phyloP scores from a whole-genome alignment of 2,329 filamentous ascomycete genomes.

The Penicillium sp. region DNA sequence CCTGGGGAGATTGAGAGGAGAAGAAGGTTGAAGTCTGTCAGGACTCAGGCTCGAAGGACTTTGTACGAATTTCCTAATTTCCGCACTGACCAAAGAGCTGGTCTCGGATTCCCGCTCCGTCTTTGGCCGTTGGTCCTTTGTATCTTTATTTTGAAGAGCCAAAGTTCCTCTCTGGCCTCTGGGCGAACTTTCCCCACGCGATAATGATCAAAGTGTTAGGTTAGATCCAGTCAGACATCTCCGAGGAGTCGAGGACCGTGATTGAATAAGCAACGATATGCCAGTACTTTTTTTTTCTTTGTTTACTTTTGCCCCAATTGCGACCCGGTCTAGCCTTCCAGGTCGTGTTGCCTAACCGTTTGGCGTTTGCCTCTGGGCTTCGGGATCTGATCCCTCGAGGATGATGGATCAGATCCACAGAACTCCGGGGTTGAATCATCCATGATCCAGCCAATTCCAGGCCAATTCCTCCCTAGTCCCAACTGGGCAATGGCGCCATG shows the following conservation, averaged over 20 bases:
- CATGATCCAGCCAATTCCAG: neutral
- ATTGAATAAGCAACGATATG: too few relatives aligned
- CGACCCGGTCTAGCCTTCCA: neutral
- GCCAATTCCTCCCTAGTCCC: neutral
- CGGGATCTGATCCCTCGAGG: neutral
- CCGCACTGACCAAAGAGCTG: neutral
- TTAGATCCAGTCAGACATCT: too few relatives aligned
- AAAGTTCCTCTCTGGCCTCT: neutral
- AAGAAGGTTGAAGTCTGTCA: neutral
- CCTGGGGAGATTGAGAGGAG: neutral
- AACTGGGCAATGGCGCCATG: neutral
- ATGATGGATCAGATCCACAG: neutral
- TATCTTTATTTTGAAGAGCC: neutral
- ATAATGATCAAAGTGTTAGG: neutral
- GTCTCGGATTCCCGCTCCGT: neutral
- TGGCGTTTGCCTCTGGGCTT: neutral
- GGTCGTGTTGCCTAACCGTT: neutral
- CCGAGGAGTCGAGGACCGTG: too few relatives aligned
- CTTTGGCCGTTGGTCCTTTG: neutral
- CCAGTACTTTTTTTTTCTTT: neutral
- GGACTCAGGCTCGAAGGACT: neutral
- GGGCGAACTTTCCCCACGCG: too few relatives aligned
- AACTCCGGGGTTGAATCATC: neutral
- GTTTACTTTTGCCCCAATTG: neutral
- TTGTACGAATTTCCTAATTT: neutral